Conservation (phyloP, 2,329 filamentous ascomycete genomes). For the Coniosporium tulheliwenetii region DNA sequence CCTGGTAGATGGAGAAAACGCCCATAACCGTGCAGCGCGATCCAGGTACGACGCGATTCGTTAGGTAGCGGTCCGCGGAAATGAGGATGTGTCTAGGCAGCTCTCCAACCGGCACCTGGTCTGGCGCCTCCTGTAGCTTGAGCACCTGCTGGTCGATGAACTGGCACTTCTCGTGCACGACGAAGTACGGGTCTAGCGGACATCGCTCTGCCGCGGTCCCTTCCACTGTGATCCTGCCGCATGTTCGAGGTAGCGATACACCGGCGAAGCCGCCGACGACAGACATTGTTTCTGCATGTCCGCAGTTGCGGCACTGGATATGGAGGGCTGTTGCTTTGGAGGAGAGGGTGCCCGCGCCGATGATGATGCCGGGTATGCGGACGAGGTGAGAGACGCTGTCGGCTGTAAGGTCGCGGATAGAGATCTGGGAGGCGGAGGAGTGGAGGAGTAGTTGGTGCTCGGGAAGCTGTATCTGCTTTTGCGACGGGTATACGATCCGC, state of each 20-base stretch:
- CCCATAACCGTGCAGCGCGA: slow-evolving; percentile 92
- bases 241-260: slow-evolving; percentile 68
- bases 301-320: slow-evolving; percentile 80
- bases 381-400: slow-evolving; percentile 90
- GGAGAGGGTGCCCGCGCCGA: slow-evolving; percentile 89
- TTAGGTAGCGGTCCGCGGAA: slow-evolving; percentile 89
- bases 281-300: slow-evolving; percentile 51
- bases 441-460: slow-evolving; percentile 91
- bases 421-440: slow-evolving; percentile 77
- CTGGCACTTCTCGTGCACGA: slow-evolving; percentile 81
- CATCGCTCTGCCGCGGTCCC: slow-evolving; percentile 61
- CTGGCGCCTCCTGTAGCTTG: slow-evolving; percentile 92
- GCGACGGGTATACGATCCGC: slow-evolving; percentile 75
- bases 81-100: slow-evolving; percentile 88
- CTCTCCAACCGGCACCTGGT: slow-evolving; percentile 94
- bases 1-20: slow-evolving; percentile 95
- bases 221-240: slow-evolving; percentile 46
- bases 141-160: slow-evolving; percentile 98
- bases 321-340: slow-evolving; percentile 82
- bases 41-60: slow-evolving; percentile 88
- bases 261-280: slow-evolving; percentile 79
- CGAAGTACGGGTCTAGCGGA: slow-evolving; percentile 88
- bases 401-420: slow-evolving; percentile 86
- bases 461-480: slow-evolving; percentile 52
- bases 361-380: slow-evolving; percentile 91